Evolutionary conservation across 106 monocot species (phyloP).

Genomic region (Dioscorea alata): DNA sequence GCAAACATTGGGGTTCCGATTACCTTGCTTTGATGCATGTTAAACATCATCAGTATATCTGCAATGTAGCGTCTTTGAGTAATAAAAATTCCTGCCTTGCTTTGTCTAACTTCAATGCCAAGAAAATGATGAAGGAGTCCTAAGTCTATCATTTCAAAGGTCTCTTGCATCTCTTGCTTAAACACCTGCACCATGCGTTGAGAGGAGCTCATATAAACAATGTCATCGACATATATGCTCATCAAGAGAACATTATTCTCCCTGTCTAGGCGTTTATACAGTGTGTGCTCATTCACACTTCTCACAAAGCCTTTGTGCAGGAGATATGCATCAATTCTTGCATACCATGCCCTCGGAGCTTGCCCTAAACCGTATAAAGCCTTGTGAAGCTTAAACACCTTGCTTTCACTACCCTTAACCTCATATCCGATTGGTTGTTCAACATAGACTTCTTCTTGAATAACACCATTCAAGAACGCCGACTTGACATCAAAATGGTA

Average conservation of each 20-base stretch:
- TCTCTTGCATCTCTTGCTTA: neutral
- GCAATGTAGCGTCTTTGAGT: neutral
- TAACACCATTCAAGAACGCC: no score
- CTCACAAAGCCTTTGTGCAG: no score
- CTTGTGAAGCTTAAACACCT: no score
- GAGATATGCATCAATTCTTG: neutral
- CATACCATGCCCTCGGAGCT: neutral
- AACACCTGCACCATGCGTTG: neutral
- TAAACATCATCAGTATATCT: slow-evolving; percentile 3
- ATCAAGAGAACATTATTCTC: neutral
- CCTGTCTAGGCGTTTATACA: no score
- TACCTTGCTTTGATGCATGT: slow-evolving; percentile 8
- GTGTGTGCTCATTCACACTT: no score
- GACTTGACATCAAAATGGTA: neutral
- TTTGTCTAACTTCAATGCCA: slow-evolving; percentile 2
- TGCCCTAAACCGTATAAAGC: no score
- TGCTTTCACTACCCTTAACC: neutral
- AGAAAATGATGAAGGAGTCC: slow-evolving; percentile 3
- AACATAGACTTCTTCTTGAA: neutral
- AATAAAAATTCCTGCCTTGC: neutral
- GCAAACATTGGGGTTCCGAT: slow-evolving; percentile 1
- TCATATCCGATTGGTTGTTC: neutral
- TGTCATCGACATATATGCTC: slow-evolving; percentile 8
- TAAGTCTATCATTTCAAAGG: neutral
- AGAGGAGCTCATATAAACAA: neutral